Conservation (phyloP, 306 rosid genomes). For the Myrica gale region DNA sequence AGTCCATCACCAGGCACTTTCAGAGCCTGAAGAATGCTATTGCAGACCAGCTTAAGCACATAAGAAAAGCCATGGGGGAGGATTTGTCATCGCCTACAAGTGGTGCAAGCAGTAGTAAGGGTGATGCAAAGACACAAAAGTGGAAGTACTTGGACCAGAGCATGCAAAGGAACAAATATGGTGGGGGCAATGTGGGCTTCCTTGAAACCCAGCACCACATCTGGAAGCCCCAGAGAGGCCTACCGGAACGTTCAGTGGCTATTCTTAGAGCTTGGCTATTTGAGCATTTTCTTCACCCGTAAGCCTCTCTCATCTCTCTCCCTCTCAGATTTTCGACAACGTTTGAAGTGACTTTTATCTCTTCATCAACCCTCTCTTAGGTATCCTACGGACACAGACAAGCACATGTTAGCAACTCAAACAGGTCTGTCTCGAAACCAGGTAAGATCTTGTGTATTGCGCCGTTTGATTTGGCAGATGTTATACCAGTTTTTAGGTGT, state of each 20-base stretch:
- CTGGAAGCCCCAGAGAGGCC: constrained; percentile 96
- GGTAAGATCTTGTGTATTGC: constrained; percentile 48
- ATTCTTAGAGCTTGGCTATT: constrained; percentile 93
- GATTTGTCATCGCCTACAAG: constrained; percentile 41
- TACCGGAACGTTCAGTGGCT: constrained; percentile 84
- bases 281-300: constrained; percentile 99
- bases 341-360: constrained; percentile 6
- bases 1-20: constrained; percentile 65
- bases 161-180: constrained; percentile 51
- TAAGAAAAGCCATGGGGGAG: constrained; percentile 51
- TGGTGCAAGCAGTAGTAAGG: constrained; percentile 36
- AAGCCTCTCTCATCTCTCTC: constrained; percentile 26
- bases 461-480: neutral
- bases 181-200: constrained; percentile 38
- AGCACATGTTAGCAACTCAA: constrained; percentile 91
- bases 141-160: constrained; percentile 54
- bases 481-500: too few relatives aligned
- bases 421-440: constrained; percentile 96
- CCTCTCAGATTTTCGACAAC: neutral
- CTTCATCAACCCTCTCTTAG: constrained; percentile 39
- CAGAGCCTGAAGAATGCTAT: constrained; percentile 54
- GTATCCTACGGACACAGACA: constrained; percentile 97
- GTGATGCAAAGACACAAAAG: constrained; percentile 35
- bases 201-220: constrained; percentile 61
- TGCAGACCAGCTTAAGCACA: constrained; percentile 57